Evolutionary conservation across 768 basidiomycete genomes (phyloP).

Genomic region (Psilocybe cubensis): DNA sequence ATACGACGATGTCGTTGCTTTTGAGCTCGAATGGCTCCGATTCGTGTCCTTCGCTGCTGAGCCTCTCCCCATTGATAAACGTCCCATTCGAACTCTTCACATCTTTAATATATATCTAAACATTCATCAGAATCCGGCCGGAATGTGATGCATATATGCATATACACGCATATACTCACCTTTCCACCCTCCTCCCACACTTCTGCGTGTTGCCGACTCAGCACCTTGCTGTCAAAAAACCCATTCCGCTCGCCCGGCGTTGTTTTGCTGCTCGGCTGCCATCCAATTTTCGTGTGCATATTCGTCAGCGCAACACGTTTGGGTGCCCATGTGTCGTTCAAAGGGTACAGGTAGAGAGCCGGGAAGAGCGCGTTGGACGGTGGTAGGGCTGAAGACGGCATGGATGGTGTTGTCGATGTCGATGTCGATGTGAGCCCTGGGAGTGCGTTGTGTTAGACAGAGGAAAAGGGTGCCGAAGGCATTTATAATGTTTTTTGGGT

Average conservation of each 20-base stretch:
- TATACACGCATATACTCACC: conserved; percentile 46
- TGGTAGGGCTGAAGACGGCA: too few species aligned
- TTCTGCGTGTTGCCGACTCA: conserved; percentile 94
- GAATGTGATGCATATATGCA: too few species aligned
- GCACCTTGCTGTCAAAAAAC: conserved; percentile 93
- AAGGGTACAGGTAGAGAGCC: too few species aligned
- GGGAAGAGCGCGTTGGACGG: too few species aligned
- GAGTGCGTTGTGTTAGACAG: too few species aligned
- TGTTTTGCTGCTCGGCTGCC: conserved; percentile 79
- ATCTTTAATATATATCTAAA: conserved; percentile 94
- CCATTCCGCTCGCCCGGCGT: conserved; percentile 91
- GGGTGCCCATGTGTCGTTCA: too few species aligned
- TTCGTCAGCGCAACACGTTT: too few species aligned
- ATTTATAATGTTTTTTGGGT: too few species aligned
- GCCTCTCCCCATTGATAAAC: conserved; percentile 93
- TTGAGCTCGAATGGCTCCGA: conserved; percentile 92
- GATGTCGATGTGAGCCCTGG: too few species aligned
- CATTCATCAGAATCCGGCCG: conserved; percentile 5
- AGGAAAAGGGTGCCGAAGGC: too few species aligned
- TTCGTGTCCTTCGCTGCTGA: conserved; percentile 86
- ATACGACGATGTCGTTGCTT: conserved; percentile 90
- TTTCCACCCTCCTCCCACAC: conserved; percentile 92
- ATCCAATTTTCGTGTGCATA: not conserved
- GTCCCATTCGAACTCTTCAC: conserved; percentile 98
- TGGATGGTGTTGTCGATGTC: too few species aligned